A percentile compares a stretch with the other conserved stretches of the same genome.
Conservation (phyloP, 495 filamentous ascomycete species). For the Podospora australis region DNA sequence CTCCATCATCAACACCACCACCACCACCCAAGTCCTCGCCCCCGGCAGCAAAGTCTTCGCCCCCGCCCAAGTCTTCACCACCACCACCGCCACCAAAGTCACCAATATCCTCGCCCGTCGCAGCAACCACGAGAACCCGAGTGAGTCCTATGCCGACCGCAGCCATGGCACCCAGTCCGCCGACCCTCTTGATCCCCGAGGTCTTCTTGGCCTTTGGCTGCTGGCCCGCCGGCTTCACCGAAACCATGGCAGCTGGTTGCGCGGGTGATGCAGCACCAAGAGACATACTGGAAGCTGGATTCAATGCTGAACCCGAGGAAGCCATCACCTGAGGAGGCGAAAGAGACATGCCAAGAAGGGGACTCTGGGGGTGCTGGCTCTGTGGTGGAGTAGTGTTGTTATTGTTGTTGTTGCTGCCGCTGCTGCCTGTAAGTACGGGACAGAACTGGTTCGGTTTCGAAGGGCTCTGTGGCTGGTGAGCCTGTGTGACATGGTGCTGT, state of each 20-base stretch:
- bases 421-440: background rate
- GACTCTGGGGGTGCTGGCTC: background rate
- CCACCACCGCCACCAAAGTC: background rate
- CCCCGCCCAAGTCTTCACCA: background rate
- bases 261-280: background rate
- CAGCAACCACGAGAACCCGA: background rate
- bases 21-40: background rate
- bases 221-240: background rate
- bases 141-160: background rate
- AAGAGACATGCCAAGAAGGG: too few species aligned
- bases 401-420: background rate
- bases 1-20: too few species aligned
- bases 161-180: background rate
- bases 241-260: background rate
- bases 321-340: background rate
- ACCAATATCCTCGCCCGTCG: slow-evolving; percentile 1
- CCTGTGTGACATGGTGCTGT: background rate
- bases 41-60: background rate
- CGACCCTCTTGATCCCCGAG: background rate
- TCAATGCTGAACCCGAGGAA: too few species aligned
- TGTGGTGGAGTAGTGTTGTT: background rate
- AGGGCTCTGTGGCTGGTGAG: background rate
- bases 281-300: too few species aligned
- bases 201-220: background rate
- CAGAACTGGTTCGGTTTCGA: background rate